A percentile compares a stretch with the other conserved stretches of the same genome.
These are phyloP conservation scores for Capronia coronata DNA, from an alignment of 2,329 filamentous ascomycete species.

Conservation along the genomic window DNA sequence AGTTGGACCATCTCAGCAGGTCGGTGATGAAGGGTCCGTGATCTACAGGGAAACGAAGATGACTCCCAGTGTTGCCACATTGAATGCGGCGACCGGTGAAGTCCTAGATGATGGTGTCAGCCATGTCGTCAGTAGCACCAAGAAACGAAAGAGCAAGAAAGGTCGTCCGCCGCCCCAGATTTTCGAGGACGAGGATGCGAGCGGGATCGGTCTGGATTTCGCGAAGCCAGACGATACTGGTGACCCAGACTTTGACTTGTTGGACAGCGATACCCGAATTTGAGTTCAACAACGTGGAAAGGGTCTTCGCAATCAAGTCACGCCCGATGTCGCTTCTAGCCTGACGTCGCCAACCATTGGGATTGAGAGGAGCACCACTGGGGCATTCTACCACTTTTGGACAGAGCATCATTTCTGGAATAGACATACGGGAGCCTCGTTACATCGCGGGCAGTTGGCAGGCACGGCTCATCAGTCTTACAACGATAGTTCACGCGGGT, in stretches of 20 bases:
- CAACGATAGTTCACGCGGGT: neutral
- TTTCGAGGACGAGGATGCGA: constrained; percentile 8
- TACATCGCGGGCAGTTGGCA: no score
- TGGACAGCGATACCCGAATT: constrained; percentile 1
- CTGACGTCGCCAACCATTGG: neutral
- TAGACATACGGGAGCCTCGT: no score
- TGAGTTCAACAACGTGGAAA: neutral
- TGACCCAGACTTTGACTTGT: constrained; percentile 1
- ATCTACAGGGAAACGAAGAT: constrained; percentile 24
- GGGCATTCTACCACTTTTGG: neutral
- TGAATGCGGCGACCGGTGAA: constrained; percentile 44
- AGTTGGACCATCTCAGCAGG: neutral
- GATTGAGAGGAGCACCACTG: neutral
- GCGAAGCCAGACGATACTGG: neutral
- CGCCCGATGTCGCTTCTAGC: no score
- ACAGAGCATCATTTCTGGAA: no score
- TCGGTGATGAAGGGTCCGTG: constrained; percentile 11
- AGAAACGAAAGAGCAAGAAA: constrained; percentile 54
- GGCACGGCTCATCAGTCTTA: neutral
- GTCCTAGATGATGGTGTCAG: constrained; percentile 11
- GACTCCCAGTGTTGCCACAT: neutral
- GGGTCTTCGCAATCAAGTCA: no score
- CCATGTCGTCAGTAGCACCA: constrained; percentile 62
- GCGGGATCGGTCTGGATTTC: constrained; percentile 4
- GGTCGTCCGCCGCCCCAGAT: constrained; percentile 3